Base-by-base conservation (phyloP, 257 asterid genomes). In the Ophiorrhiza pumila region DNA sequence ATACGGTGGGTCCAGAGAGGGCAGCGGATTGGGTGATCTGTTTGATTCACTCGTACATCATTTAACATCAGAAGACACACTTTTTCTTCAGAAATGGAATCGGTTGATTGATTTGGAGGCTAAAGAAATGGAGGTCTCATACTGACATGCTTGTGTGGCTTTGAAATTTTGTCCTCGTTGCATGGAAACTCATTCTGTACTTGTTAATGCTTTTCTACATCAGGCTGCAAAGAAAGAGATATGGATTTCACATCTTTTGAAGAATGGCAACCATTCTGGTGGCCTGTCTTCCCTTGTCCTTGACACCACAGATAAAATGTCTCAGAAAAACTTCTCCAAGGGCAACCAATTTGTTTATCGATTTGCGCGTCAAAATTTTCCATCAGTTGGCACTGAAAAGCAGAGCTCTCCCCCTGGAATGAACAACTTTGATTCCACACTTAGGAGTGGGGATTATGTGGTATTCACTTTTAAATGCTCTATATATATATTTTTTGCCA, bases 31-130 rank as follows among this genome's bases (percentile, higher is more conserved):
- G 66, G 88, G 95, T 56, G 85, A 83, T 71, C 56, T 88, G 72
- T 91, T 88, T 76, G 92, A 90, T 80, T 87, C 95, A 49, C 90
- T 91, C 74, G 89, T 89, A 77, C 82, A 88, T 74, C 99, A 94
- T 83, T 84, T 94, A 79, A 86, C 89, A 55, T 72, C 74, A 62
- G 81, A 73, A 25, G 98, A 94, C 71, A 71, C 85, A 62, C 74
- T 9, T 77, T 94, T 94, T 81, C 97, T 94, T 80, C 86, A 79
- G 73, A 88, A 85, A 73, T 94, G 99, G 99, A 96, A 91, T 85
- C 84, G 88, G 72, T 80, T 94, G 81, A 81, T 94, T 76, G 99
- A 94, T 86, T 85, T 94, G 83, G 99, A 94, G 85, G 91, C 97
- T 69, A 87, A 81, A 73, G 92, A 90, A 68, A 55, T 79, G 81